Base-by-base conservation (phyloP, 352 stramenopile genomes). In the Globisporangium echinulatum region DNA sequence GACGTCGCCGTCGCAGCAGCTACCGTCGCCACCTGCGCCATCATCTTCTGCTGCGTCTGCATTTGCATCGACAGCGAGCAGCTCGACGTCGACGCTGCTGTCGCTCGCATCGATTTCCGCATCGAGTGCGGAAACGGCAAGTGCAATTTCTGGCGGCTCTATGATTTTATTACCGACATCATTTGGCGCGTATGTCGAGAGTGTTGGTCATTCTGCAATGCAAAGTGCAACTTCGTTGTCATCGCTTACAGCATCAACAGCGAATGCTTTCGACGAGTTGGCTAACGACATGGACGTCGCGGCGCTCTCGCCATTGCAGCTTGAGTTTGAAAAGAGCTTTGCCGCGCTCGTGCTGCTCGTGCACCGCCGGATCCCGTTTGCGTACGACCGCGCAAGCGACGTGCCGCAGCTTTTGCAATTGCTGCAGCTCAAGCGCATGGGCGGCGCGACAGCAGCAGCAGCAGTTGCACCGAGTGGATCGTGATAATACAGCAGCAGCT, bases 321-420 rank as follows among this genome's bases (percentile, higher is more conserved):
- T 69, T 44, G 79, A 90, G 54, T 88, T 92, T 50, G 78, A 92
- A 56, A 74, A 72, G 54, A 81, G 76, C 53, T 92, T 90, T 54
- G 70, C 56, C 13, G 60, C 66, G 7, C 72, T 90, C 5, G 67
- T 90, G 13, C 68, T 66, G 9, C 66, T 81, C 25, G 62, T 90
- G 33, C 62, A 57, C 47, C 52, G 56, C 14, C 74, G 74, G 48
- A 66, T 85, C 8, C 33, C 64, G 5, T 78, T 85, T 44, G 40
- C 56, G 33, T 77, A 64, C 52, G 49, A 64, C 7, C 63, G 52
- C 25, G 55, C 64, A 9, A 19, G 40, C 10, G 70, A 70, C 47
- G 56, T 85, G 7, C 11, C 54, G 1, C 58, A 49, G n/a, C 59
- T 87, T 7, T 50, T 72, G 6, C 69, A 70, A 6, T 63, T 74